Percentiles rank a stretch among this genome's conserved stretches.
phyloP scores from a whole-genome alignment of 495 filamentous ascomycete species.

The Neurospora sp. region DNA sequence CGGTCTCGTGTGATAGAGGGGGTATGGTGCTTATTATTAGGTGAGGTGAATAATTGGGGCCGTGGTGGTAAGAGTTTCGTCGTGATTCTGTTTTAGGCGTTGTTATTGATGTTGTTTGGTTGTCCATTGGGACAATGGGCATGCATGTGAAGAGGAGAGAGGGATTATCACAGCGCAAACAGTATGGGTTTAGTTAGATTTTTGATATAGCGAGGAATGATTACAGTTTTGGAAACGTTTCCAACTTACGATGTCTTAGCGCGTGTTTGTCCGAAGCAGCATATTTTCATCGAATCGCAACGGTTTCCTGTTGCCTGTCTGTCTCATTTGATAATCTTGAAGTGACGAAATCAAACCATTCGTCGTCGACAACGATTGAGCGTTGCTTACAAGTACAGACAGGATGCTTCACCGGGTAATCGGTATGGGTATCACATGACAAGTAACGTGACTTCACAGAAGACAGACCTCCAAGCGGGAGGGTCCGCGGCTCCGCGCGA shows the following conservation, averaged over 20 bases:
- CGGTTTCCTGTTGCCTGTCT: too few species aligned
- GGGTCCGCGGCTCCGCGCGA: not conserved
- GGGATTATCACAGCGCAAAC: not conserved
- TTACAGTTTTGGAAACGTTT: not conserved
- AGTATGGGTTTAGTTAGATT: not conserved
- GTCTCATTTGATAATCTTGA: too few species aligned
- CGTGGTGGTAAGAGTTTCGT: not conserved
- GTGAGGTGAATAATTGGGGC: constrained; percentile 7
- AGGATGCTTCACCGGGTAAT: not conserved
- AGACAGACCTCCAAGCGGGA: not conserved
- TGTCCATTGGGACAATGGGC: not conserved
- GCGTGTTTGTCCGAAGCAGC: too few species aligned
- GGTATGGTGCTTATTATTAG: constrained; percentile 84
- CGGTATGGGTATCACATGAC: not conserved
- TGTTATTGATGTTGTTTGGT: not conserved
- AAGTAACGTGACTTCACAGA: not conserved
- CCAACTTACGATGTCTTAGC: too few species aligned
- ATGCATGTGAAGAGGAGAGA: not conserved
- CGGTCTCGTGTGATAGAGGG: constrained; percentile 79
- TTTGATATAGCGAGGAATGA: not conserved
- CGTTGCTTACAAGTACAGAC: not conserved
- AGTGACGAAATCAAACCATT: not conserved
- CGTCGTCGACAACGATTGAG: not conserved
- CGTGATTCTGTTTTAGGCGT: not conserved
- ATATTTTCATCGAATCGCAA: too few species aligned